Base-by-base conservation (phyloP, 129 eudicot genomes). In the Arctium lappa region DNA sequence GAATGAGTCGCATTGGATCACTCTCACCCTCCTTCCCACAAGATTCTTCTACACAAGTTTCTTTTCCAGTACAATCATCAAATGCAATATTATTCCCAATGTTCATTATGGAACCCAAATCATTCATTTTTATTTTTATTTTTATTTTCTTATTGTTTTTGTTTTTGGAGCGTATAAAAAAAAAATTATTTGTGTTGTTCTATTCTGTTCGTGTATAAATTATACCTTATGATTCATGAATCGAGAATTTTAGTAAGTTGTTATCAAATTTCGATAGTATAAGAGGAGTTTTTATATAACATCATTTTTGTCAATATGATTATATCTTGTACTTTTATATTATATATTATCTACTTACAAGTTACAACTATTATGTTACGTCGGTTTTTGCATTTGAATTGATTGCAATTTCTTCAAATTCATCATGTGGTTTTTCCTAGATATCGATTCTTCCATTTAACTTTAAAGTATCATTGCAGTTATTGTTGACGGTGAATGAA, bases 1-100 rank as follows among this genome's bases (percentile, higher is more conserved):
- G 86, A 83, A 70, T 77, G 78, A 82, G 86, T 78, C 86, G 33
- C 82, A 83, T 38, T 77, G 79, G 79, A 83, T 83, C 78, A 40
- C 37, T 77, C 77, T 30, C 60, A 82, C 74, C 46, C 79, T 68
- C 16, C 34, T 75, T 15, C 78, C 38, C 72, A 7, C 46, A 69
- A 77, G 73, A 53, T 78, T 83, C 78, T 78, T 83, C 78, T 53
- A 76, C 56, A 50, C 72, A 50, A 70, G 15, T 27, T 83, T 77
- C 31, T 77, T 36, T 77, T 75, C 11, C 37, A 8, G 50, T 65
- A 53, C 31, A 63, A 40, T 16, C 38, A 42, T 50, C 72, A 80
- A 37, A 22, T 80, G 1, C 63, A 46, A 53, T 22, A 33, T 1
- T 0, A 22, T 76, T 76, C 16, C 3, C 82, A 71, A 69, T 65